Evolutionary conservation across 352 stramenopile genomes (phyloP).

Genomic region (Globisporangium barbulae): DNA sequence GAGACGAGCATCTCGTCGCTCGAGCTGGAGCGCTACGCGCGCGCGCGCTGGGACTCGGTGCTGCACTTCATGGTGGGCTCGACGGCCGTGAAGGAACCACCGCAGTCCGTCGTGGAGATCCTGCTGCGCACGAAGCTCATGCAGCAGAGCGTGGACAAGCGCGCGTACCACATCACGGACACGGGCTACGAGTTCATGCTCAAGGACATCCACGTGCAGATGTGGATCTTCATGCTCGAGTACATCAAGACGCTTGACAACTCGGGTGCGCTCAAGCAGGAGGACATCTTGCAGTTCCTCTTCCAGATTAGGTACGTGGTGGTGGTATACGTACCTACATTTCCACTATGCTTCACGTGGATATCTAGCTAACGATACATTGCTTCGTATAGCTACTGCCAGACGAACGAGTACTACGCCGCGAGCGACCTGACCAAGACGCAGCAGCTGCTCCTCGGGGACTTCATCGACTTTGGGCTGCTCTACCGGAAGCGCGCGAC

Average conservation of each 20-base stretch:
- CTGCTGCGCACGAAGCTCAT: constrained; percentile 69
- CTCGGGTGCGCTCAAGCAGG: constrained; percentile 64
- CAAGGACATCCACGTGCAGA: constrained; percentile 90
- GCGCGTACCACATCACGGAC: constrained; percentile 82
- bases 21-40: constrained; percentile 60
- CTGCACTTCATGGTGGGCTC: constrained; percentile 79
- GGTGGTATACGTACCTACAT: not conserved
- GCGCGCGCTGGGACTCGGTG: constrained; percentile 62
- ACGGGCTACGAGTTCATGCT: constrained; percentile 92
- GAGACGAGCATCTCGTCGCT: constrained; percentile 42
- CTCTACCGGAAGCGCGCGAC: constrained; percentile 61
- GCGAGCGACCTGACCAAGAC: constrained; percentile 71
- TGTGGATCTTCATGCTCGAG: constrained; percentile 91
- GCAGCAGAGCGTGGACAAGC: constrained; percentile 51
- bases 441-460: constrained; percentile 69
- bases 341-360: not conserved
- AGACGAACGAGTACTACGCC: constrained; percentile 84
- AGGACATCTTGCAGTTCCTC: constrained; percentile 88
- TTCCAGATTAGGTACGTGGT: constrained; percentile 75
- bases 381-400: constrained; percentile 49
- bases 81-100: constrained; percentile 59
- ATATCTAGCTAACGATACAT: constrained; percentile 3
- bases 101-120: constrained; percentile 69
- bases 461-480: constrained; percentile 88
- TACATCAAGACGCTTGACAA: constrained; percentile 86